A percentile compares a stretch with the other conserved stretches of the same genome.
phyloP scores from a whole-genome alignment of 2,329 filamentous ascomycete species.

The Cryphonectria nitschkei region DNA sequence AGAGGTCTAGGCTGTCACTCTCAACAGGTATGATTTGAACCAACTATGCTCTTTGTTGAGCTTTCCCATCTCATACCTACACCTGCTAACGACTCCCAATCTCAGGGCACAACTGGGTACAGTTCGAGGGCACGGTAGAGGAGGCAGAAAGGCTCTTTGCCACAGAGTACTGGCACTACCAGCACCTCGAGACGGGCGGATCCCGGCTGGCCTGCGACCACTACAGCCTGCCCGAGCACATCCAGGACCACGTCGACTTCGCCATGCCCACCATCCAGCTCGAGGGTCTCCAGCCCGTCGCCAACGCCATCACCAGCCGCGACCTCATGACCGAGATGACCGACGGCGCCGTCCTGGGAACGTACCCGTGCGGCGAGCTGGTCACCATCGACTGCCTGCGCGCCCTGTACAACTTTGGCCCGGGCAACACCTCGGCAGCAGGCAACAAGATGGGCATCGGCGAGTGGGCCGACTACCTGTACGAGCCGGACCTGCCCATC shows the following conservation, averaged over 20 bases:
- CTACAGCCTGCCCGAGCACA: slow-evolving; percentile 20
- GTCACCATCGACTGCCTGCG: slow-evolving; percentile 17
- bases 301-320: slow-evolving; percentile 8
- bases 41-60: not conserved
- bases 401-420: slow-evolving; percentile 31
- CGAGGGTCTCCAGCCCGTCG: slow-evolving; percentile 24
- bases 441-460: slow-evolving; percentile 33
- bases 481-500: slow-evolving; percentile 32
- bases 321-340: slow-evolving; percentile 5
- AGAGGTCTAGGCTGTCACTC: slow-evolving; percentile 8
- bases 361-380: slow-evolving; percentile 12
- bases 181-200: slow-evolving; percentile 14
- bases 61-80: not conserved
- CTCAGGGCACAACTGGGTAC: slow-evolving; percentile 17
- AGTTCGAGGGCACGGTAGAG: slow-evolving; percentile 17
- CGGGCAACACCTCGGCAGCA: slow-evolving; percentile 22
- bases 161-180: slow-evolving; percentile 20
- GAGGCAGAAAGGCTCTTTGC: slow-evolving; percentile 18
- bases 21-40: slow-evolving; percentile 2
- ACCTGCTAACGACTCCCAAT: not conserved
- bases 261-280: slow-evolving; percentile 27
- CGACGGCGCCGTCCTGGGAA: not conserved
- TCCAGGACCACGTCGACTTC: slow-evolving; percentile 15
- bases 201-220: slow-evolving; percentile 17
- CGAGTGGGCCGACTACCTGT: slow-evolving; percentile 41